Conservation (phyloP, 768 basidiomycete species). For the Lepiota brunneoincarnata region DNA sequence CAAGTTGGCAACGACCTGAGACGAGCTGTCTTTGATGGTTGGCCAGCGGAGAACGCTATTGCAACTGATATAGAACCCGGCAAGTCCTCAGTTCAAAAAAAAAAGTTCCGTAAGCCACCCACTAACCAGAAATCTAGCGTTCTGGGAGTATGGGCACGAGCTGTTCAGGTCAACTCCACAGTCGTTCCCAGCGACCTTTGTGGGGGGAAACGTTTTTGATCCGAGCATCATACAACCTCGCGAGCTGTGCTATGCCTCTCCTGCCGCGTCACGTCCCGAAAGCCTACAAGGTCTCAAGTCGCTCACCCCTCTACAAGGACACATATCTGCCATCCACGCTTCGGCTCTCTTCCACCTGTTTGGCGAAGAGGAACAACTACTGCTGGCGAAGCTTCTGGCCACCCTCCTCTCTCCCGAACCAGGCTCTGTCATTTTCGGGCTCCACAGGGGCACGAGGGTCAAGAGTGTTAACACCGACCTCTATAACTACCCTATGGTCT, state of each 20-base stretch:
- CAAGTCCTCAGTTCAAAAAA: slow-evolving; percentile 10
- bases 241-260: slow-evolving; percentile 17
- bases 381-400: slow-evolving; percentile 28
- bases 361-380: slow-evolving; percentile 26
- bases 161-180: slow-evolving; percentile 52
- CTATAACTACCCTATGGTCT: not conserved
- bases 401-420: slow-evolving; percentile 30
- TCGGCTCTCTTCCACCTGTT: slow-evolving; percentile 38
- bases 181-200: slow-evolving; percentile 52
- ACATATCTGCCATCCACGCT: slow-evolving; percentile 46
- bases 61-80: slow-evolving; percentile 35
- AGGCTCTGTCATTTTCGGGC: slow-evolving; percentile 33
- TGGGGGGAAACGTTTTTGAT: slow-evolving; percentile 55
- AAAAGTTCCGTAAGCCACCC: not conserved
- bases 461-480: slow-evolving; percentile 5
- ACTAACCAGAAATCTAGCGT: slow-evolving; percentile 30
- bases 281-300: slow-evolving; percentile 16
- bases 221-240: slow-evolving; percentile 35
- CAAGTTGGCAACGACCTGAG: slow-evolving; percentile 40
- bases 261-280: not conserved
- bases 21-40: slow-evolving; percentile 38
- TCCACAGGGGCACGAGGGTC: slow-evolving; percentile 32
- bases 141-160: slow-evolving; percentile 62
- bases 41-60: slow-evolving; percentile 32
- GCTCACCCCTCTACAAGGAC: slow-evolving; percentile 36